Base-by-base conservation (phyloP, 2,329 filamentous ascomycete species). In the Fusarium sp. region DNA sequence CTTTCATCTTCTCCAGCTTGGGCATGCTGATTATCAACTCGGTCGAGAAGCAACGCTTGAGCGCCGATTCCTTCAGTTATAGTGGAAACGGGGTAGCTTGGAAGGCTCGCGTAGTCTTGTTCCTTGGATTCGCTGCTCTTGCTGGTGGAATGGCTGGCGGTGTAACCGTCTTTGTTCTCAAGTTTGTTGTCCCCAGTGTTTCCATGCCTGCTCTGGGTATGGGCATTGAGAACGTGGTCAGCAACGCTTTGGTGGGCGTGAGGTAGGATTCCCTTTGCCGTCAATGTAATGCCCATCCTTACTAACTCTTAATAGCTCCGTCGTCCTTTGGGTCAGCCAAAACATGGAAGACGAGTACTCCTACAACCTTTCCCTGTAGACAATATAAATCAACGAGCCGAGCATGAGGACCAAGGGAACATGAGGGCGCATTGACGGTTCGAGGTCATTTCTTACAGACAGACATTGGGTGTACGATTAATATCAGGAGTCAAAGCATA, bases 271-370 rank as follows among this genome's bases (percentile, higher is more conserved):
- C 4, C 29, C 10, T 1, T 29, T 27, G 7, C 8, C 13, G 4
- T 51, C 6, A 11, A 32, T 8, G 12, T 16, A 34, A 24, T 30
- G 6, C 27, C 6, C 32, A 9, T 27, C 6, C 9, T 52, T 59
- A n/a, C 74, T 78, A 58, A 74, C 58, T n/a, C 24, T 8, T 6
- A 13, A 18, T 70, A 88, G 88, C 80, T 87, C 86, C 24, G 88
- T 90, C 49, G 86, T 91, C 65, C 84, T 91, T 44, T 91, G 89
- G 89, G 80, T 91, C 58, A 89, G 86, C 80, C 89, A 91, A 83
- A 91, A 91, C 75, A 91, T 91, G 87, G 89, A 91, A 82, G 89
- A 91, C 75, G 89, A 91, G 79, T 91, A 91, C 74, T 86, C 88
- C 48, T 91, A 91, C 79, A 91, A 90, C 78, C 80, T 91, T 71